These are phyloP conservation scores for Fusarium sp. DNA, from an alignment of 2,329 filamentous ascomycete species.

Conservation along the genomic window DNA sequence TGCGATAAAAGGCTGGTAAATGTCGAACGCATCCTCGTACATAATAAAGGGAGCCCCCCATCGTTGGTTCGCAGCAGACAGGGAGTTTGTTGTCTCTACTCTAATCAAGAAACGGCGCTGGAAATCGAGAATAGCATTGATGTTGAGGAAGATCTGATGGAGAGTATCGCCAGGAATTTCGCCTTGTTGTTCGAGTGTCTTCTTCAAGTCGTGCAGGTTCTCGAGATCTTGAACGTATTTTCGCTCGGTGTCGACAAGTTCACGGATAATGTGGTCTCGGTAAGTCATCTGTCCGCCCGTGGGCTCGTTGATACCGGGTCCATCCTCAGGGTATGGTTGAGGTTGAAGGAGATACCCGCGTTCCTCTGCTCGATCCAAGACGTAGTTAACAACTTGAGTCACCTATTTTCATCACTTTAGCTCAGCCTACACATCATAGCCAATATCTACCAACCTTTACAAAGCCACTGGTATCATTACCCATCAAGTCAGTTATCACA, in stretches of 20 bases:
- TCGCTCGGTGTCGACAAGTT: constrained; percentile 93
- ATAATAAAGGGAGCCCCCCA: constrained; percentile 94
- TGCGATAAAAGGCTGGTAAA: constrained; percentile 97
- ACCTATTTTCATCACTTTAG: constrained; percentile 59
- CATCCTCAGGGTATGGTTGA: constrained; percentile 68
- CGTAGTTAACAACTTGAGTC: constrained; percentile 89
- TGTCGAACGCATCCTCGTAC: constrained; percentile 88
- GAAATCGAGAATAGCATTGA: constrained; percentile 94
- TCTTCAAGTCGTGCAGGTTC: constrained; percentile 92
- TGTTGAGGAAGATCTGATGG: constrained; percentile 95
- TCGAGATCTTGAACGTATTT: constrained; percentile 98
- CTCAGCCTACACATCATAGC: background rate
- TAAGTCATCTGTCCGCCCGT: constrained; percentile 77
- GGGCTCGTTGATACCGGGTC: constrained; percentile 55
- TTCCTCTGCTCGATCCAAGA: constrained; percentile 86
- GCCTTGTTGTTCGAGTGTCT: constrained; percentile 86
- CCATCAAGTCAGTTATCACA: constrained; percentile 90
- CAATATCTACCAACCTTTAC: constrained; percentile 75
- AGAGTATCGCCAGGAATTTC: constrained; percentile 89
- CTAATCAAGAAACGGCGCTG: constrained; percentile 95
- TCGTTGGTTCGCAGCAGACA: constrained; percentile 80
- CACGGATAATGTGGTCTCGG: constrained; percentile 88
- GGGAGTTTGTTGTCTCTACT: constrained; percentile 93
- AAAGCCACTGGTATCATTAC: constrained; percentile 95
- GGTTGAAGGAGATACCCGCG: constrained; percentile 77